A percentile compares a stretch with the other conserved stretches of the same genome.
Evolutionary conservation across 352 stramenopile genomes (phyloP).

Genomic region (Phytophthora agathidicida): DNA sequence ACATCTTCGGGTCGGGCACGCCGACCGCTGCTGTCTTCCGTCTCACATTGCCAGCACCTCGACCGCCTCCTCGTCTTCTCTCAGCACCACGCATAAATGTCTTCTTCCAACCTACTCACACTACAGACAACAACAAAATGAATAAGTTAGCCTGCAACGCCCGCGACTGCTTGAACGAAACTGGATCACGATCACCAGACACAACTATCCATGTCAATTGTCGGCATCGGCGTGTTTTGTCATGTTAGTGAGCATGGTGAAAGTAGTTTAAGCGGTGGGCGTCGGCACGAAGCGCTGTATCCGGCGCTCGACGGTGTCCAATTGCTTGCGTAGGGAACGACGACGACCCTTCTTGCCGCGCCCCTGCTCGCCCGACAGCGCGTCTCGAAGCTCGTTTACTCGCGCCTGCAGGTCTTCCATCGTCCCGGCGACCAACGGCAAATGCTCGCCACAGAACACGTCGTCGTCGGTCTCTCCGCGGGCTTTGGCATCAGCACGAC

Average conservation of each 20-base stretch:
- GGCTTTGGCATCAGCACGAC: slow-evolving; percentile 17
- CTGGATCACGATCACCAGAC: slow-evolving; percentile 8
- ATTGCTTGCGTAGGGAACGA: slow-evolving; percentile 81
- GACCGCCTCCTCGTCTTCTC: slow-evolving; percentile 28
- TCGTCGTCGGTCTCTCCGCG: slow-evolving; percentile 31
- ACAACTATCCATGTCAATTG: neutral
- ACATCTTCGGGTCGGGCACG: slow-evolving; percentile 32
- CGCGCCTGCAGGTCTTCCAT: slow-evolving; percentile 45
- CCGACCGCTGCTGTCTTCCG: slow-evolving; percentile 26
- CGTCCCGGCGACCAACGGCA: slow-evolving; percentile 52
- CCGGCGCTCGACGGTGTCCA: slow-evolving; percentile 68
- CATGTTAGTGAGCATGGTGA: slow-evolving; percentile 15
- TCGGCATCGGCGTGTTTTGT: slow-evolving; percentile 25
- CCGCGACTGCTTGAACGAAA: slow-evolving; percentile 25
- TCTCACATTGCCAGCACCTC: slow-evolving; percentile 24
- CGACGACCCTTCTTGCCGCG: slow-evolving; percentile 67
- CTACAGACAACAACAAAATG: slow-evolving; percentile 1
- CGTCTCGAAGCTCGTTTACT: slow-evolving; percentile 32
- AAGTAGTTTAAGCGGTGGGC: slow-evolving; percentile 12
- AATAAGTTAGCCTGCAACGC: slow-evolving; percentile 3
- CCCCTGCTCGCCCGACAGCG: slow-evolving; percentile 43
- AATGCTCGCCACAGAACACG: slow-evolving; percentile 68
- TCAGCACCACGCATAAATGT: slow-evolving; percentile 29
- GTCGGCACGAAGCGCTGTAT: slow-evolving; percentile 45
- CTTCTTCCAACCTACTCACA: slow-evolving; percentile 4